Percentiles rank a stretch among this genome's conserved stretches.
Evolutionary conservation across 2,329 filamentous ascomycete species (phyloP).

Genomic region (Ramularia endophylla): DNA sequence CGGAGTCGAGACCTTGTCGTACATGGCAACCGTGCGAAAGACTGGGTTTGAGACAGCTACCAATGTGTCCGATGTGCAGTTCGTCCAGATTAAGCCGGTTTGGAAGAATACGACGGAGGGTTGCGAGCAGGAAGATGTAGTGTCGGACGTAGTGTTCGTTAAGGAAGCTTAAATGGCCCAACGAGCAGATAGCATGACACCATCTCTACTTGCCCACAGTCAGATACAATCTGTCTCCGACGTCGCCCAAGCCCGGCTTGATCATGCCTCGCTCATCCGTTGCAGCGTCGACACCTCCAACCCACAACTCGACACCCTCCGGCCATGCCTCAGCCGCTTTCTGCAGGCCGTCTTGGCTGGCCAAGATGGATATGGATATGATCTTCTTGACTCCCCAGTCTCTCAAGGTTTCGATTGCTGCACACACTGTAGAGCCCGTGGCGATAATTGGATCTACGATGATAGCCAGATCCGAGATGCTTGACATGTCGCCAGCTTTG

Average conservation of each 20-base stretch:
- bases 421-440: conserved; percentile 82
- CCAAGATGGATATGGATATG: conserved; percentile 69
- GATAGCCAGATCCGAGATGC: conserved; percentile 60
- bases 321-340: conserved; percentile 72
- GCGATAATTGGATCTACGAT: conserved; percentile 90
- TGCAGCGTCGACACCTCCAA: conserved; percentile 70
- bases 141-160: background rate
- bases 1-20: conserved; percentile 10
- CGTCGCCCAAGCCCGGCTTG: conserved; percentile 80
- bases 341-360: conserved; percentile 62
- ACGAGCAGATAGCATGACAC: background rate
- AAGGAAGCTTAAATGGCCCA: background rate
- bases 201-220: conserved; percentile 78
- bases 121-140: background rate
- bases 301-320: conserved; percentile 71
- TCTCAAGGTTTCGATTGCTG: conserved; percentile 79
- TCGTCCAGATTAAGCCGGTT: conserved; percentile 13
- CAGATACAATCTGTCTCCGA: conserved; percentile 84
- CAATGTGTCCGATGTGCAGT: conserved; percentile 10
- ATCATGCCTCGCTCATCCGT: conserved; percentile 82
- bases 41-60: conserved; percentile 18
- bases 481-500: conserved; percentile 34
- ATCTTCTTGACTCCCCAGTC: conserved; percentile 90
- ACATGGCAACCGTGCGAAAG: conserved; percentile 13
- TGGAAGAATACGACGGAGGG: conserved; percentile 5